Evolutionary conservation across 495 filamentous ascomycete species (phyloP).

Genomic region (Talaromyces proteolyticus): DNA sequence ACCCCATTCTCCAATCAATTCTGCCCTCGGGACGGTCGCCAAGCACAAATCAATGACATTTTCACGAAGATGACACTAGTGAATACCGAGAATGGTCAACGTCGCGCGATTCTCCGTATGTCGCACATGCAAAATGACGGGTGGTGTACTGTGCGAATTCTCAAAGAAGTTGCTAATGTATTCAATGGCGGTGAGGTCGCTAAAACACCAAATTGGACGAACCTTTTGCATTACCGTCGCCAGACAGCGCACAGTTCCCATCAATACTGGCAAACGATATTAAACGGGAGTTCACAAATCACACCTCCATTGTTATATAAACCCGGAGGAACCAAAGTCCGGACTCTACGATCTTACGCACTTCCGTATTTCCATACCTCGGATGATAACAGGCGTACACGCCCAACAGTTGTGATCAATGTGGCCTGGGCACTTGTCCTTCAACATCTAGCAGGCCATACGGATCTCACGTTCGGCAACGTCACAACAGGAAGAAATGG

Average conservation of each 20-base stretch:
- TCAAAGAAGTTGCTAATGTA: slow-evolving; percentile 27
- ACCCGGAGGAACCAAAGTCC: slow-evolving; percentile 4
- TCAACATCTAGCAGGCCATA: slow-evolving; percentile 27
- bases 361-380: slow-evolving; percentile 1
- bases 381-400: slow-evolving; percentile 12
- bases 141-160: slow-evolving; percentile 45
- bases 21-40: neutral
- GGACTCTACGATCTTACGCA: slow-evolving; percentile 5
- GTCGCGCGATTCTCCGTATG: slow-evolving; percentile 41
- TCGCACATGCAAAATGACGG: slow-evolving; percentile 60
- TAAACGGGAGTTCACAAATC: slow-evolving; percentile 3
- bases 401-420: slow-evolving; percentile 26
- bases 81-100: neutral
- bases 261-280: slow-evolving; percentile 14
- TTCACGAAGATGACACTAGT: slow-evolving; percentile 1
- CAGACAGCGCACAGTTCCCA: slow-evolving; percentile 30
- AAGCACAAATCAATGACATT: neutral
- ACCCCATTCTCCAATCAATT: neutral
- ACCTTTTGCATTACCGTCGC: slow-evolving; percentile 26
- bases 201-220: slow-evolving; percentile 32
- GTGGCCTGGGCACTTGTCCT: slow-evolving; percentile 42
- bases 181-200: slow-evolving; percentile 25
- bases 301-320: neutral
- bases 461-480: slow-evolving; percentile 39
- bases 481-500: slow-evolving; percentile 22